These are phyloP conservation scores for Noccaea caerulescens DNA, from an alignment of 345 rosid genomes.

Conservation along the genomic window DNA sequence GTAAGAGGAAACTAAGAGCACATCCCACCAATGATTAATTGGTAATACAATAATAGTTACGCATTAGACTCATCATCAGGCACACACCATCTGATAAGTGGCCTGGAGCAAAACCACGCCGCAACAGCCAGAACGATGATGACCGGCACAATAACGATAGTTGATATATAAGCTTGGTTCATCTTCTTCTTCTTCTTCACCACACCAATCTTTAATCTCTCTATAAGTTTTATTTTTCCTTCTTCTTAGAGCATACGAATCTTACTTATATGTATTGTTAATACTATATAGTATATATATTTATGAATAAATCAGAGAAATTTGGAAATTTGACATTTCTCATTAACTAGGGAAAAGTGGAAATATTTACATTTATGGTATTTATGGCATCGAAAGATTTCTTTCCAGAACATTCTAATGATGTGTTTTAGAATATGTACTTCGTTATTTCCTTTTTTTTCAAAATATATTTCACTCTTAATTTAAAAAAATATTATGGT, in stretches of 20 bases:
- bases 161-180: background rate
- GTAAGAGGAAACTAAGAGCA: too few relatives aligned
- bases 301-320: background rate
- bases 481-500: too few relatives aligned
- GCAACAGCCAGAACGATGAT: background rate
- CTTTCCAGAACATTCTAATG: too few relatives aligned
- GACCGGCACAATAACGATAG: background rate
- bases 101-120: background rate
- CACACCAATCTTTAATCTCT: background rate
- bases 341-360: background rate
- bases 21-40: background rate
- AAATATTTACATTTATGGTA: background rate
- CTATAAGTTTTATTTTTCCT: background rate
- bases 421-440: too few relatives aligned
- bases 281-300: background rate
- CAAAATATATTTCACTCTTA: too few relatives aligned
- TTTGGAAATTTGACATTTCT: background rate
- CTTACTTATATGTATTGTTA: background rate
- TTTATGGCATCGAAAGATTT: background rate
- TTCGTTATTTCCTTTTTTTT: too few relatives aligned
- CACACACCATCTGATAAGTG: background rate
- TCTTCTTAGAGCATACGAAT: too few relatives aligned
- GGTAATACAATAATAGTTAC: background rate
- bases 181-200: background rate
- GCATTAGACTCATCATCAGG: background rate